Percentiles rank a stretch among this genome's conserved stretches.
phyloP scores from a whole-genome alignment of 495 filamentous ascomycete species.

The Massariosphaeria phaeospora region DNA sequence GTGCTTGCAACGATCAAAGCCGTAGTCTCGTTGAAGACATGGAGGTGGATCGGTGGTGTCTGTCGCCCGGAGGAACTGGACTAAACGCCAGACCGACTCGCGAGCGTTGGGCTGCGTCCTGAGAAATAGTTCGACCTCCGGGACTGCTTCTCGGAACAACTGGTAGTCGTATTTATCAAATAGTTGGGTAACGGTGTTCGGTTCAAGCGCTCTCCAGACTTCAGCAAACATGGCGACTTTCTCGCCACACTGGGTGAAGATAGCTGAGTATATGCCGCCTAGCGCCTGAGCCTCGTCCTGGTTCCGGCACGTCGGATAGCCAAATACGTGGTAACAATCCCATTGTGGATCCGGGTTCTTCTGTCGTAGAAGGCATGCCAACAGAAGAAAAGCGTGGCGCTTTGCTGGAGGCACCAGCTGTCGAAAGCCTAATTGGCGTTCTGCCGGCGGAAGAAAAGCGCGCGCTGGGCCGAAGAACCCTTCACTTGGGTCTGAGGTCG shows the following conservation, averaged over 20 bases:
- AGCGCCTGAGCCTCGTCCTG: background rate
- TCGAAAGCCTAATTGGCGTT: background rate
- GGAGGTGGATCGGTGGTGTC: background rate
- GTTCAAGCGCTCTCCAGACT: background rate
- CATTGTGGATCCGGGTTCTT: background rate
- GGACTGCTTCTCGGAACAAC: background rate
- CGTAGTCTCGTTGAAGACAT: conserved; percentile 3
- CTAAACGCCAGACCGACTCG: conserved; percentile 2
- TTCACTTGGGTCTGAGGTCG: background rate
- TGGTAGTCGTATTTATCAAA: conserved; percentile 1
- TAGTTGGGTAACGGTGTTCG: background rate
- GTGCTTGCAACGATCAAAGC: conserved; percentile 5
- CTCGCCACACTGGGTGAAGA: background rate
- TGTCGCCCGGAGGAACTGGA: conserved; percentile 2
- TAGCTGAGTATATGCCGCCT: background rate
- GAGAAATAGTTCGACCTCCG: conserved; percentile 1
- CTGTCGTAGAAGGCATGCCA: background rate
- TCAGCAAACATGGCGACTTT: background rate
- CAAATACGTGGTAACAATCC: conserved; percentile 2
- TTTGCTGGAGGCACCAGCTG: background rate
- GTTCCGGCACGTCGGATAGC: background rate
- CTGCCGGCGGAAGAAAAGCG: background rate
- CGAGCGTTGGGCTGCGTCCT: background rate
- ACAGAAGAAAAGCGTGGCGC: background rate
- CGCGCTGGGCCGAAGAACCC: background rate